Percentiles rank a stretch among this genome's conserved stretches.
Evolutionary conservation across 208 protist genomes (phyloP).

Genomic region (Acanthamoeba royreba): DNA sequence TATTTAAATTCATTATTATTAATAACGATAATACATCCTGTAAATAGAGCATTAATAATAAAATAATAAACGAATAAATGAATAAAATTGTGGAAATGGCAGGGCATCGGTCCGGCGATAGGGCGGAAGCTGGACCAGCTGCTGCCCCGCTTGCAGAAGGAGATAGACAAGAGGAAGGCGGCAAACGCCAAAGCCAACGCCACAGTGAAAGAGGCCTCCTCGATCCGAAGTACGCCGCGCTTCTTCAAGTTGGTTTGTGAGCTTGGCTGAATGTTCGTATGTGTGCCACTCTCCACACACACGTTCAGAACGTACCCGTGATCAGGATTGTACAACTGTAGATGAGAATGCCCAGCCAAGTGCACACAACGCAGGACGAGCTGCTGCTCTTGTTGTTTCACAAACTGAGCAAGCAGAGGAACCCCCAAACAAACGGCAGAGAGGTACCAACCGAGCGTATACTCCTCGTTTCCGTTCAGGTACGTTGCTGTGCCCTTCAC

Average conservation of each 20-base stretch:
- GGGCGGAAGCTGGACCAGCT: background rate
- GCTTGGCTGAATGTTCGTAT: no score
- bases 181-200: background rate
- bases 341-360: no score
- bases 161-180: background rate
- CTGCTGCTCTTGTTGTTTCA: no score
- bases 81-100: background rate
- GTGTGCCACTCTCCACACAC: no score
- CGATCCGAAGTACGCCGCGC: no score
- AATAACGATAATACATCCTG: background rate
- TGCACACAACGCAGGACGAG: no score
- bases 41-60: no score
- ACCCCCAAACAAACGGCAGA: background rate
- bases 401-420: background rate
- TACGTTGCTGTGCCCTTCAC: no score
- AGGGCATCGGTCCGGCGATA: background rate
- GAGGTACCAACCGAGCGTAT: background rate
- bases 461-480: background rate
- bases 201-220: background rate
- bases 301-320: no score
- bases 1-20: background rate
- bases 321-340: no score
- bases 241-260: no score
- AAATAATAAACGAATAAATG: background rate
- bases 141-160: background rate